Evolutionary conservation across 805 yeast genomes (phyloP), one percentile per base, ranked within the genome.

Genomic region (Ogataea dorogensis): DNA sequence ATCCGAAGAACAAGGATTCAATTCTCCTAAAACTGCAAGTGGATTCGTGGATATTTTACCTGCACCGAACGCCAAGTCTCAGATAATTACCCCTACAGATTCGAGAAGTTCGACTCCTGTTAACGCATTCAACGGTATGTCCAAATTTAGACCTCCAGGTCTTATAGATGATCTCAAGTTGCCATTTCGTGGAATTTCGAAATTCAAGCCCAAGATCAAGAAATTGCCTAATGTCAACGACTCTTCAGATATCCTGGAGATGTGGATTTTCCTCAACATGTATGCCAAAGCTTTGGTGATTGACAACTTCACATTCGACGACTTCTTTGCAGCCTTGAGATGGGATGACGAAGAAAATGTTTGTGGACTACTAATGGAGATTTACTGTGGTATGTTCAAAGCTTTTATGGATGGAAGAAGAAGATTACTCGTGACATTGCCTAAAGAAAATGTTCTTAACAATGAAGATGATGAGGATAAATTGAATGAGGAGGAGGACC

Each of bases 241-340:
- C 26, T 46, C 54, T 10, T 56, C 63, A 1, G 75, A 73, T 32
- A 71, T 81, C 1, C 54, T 87, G 16, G 89, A 85, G 49, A 57
- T 73, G 3, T 87, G 95, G 95, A 65, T 75, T 2, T 87, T 86
- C 50, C 58, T 86, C 18, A 85, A 85, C 54, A 70, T 84, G 33
- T 86, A 79, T 56, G 75, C 78, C 47, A 70, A 70, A 22, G 77
- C 86, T 1, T 62, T 86, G 20, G 54, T 71, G 5, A 60, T 87
- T n/a, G 87, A 81, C 50, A 73, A 82, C 0, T 80, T 85, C 49
- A 80, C 91, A 0, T 85, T 83, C 62, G 96, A 86, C 60, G 94
- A 82, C 47, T 84, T 75, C 50, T 54, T 81, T 6, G 74, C 75
- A 36, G 79, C 77, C 8, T 55, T 81, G 61, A 63, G 65, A 24